A percentile compares a stretch with the other conserved stretches of the same genome.
These are phyloP conservation scores for Camelina hispida DNA, from an alignment of 345 rosid genomes.

Conservation along the genomic window DNA sequence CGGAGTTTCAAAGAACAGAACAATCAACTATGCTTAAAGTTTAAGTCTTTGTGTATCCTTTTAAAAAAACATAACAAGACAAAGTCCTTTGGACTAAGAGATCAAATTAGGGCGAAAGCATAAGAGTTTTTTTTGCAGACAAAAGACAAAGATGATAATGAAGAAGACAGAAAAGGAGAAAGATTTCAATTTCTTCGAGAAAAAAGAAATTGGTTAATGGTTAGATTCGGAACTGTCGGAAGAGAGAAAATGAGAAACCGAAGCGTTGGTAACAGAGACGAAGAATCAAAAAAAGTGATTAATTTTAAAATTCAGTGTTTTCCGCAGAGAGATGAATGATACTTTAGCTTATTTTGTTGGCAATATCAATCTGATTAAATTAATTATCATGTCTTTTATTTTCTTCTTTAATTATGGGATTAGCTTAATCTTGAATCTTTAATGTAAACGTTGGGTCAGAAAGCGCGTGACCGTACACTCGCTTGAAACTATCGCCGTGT, in stretches of 20 bases:
- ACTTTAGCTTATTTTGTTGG: constrained; percentile 28
- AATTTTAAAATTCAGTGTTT: constrained; percentile 17
- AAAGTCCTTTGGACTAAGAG: constrained; percentile 32
- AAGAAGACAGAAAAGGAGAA: neutral
- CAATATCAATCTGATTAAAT: constrained; percentile 31
- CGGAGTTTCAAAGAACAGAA: constrained; percentile 17
- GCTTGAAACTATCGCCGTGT: too few relatives aligned
- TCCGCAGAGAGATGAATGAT: neutral
- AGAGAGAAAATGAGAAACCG: constrained; percentile 30
- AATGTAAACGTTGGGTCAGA: neutral
- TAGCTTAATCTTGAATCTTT: constrained; percentile 3
- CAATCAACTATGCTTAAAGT: constrained; percentile 45
- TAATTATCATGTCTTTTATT: constrained; percentile 8
- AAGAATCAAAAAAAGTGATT: constrained; percentile 12
- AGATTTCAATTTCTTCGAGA: neutral
- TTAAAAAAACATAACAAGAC: constrained; percentile 45
- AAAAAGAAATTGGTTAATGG: neutral
- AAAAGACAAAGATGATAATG: neutral
- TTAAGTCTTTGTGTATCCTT: constrained; percentile 49
- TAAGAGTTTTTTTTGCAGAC: constrained; percentile 5
- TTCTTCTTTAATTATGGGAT: neutral
- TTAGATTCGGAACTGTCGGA: constrained; percentile 29
- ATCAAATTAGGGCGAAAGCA: constrained; percentile 24
- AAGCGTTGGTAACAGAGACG: constrained; percentile 8
- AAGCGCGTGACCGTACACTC: neutral